Conservation (phyloP, 2,329 filamentous ascomycete species). For the Xylaria hypoxylon region DNA sequence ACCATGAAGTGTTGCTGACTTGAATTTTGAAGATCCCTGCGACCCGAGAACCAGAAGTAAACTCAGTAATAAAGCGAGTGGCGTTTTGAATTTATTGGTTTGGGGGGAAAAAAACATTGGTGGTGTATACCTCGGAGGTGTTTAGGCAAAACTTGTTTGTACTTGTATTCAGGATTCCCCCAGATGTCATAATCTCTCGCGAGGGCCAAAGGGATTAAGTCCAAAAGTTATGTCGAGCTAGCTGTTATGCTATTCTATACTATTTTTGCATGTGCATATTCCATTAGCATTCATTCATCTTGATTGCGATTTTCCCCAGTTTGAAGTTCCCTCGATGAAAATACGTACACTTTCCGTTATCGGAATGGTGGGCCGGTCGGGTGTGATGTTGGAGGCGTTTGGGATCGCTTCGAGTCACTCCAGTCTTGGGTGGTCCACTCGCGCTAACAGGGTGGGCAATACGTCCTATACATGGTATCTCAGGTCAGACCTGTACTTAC, state of each 20-base stretch:
- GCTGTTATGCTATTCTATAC: conserved; percentile 24
- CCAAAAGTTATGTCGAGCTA: conserved; percentile 41
- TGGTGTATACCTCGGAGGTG: conserved; percentile 42
- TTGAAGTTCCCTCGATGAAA: background rate
- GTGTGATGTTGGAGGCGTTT: background rate
- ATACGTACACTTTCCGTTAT: conserved; percentile 28
- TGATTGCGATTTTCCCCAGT: background rate
- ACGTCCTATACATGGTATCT: background rate
- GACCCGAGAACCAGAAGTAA: conserved; percentile 88
- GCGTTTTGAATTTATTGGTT: conserved; percentile 42
- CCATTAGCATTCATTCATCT: background rate
- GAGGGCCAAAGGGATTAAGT: conserved; percentile 42
- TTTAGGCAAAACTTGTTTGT: conserved; percentile 47
- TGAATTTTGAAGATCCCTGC: conserved; percentile 69
- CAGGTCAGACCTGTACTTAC: background rate
- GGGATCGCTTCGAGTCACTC: background rate
- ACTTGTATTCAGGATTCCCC: conserved; percentile 54
- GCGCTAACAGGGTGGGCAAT: conserved; percentile 5
- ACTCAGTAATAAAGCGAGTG: conserved; percentile 36
- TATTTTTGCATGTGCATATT: background rate
- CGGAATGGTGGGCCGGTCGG: conserved; percentile 8
- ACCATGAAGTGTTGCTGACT: conserved; percentile 24
- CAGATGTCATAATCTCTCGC: conserved; percentile 41
- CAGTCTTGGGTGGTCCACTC: conserved; percentile 24
- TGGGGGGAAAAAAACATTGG: conserved; percentile 42